phyloP scores from a whole-genome alignment of 106 monocot species.

The Iris macrosiphon region DNA sequence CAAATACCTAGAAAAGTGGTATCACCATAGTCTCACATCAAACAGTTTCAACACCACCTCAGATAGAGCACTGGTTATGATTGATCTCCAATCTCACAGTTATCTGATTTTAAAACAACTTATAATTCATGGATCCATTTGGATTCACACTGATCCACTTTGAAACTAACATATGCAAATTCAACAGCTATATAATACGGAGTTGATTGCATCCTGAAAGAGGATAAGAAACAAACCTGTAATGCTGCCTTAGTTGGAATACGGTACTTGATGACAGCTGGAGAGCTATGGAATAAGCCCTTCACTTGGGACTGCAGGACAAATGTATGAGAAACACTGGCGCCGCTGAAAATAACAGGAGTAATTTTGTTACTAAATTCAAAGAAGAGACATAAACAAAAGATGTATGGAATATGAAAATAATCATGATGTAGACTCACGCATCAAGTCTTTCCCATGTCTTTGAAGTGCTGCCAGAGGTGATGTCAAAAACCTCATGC shows the following conservation, averaged over 20 bases:
- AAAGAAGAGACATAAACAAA: constrained; percentile 3
- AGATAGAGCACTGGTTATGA: too few species aligned
- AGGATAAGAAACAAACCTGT: constrained; percentile 38
- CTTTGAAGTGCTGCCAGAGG: constrained; percentile 59
- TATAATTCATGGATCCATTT: too few species aligned
- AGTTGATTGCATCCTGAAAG: neutral
- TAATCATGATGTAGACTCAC: constrained; percentile 39
- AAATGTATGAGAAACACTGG: constrained; percentile 73
- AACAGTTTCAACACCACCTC: too few species aligned
- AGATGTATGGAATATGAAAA: neutral
- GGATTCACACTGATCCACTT: too few species aligned
- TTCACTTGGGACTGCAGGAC: constrained; percentile 77
- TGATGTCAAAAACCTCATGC: constrained; percentile 60
- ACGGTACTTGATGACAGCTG: constrained; percentile 85
- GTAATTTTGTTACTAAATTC: neutral
- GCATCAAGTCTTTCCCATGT: constrained; percentile 92
- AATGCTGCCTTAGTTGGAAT: constrained; percentile 72
- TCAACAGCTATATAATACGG: too few species aligned
- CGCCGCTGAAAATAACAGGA: constrained; percentile 40
- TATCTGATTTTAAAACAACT: too few species aligned
- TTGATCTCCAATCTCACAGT: too few species aligned
- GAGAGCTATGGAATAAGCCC: constrained; percentile 66
- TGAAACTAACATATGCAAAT: too few species aligned
- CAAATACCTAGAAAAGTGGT: too few species aligned
- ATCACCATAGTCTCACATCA: too few species aligned